Conservation (phyloP, 2,329 filamentous ascomycete genomes). For the Colletotrichum sp. region DNA sequence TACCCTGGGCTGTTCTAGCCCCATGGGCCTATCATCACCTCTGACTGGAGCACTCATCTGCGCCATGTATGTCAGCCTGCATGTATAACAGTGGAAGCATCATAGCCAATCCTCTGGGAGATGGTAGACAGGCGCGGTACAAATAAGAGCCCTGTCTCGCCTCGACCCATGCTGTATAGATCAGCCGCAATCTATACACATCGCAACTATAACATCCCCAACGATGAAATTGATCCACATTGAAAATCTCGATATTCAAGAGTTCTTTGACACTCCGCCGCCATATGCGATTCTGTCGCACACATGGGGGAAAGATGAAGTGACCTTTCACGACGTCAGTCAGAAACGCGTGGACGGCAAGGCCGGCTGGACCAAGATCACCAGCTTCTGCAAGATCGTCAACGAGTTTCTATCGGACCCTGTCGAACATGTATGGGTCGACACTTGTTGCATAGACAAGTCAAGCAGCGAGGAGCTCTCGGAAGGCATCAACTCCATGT, state of each 20-base stretch:
- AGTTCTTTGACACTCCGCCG: neutral
- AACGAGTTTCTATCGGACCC: rapidly evolving
- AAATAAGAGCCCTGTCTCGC: no score
- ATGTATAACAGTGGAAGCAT: rapidly evolving
- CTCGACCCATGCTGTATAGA: no score
- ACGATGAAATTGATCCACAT: neutral
- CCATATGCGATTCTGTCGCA: neutral
- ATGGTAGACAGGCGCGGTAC: rapidly evolving
- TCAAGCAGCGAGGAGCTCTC: conserved; percentile 8
- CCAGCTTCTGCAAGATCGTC: neutral
- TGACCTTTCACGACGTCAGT: neutral
- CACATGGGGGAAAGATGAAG: neutral
- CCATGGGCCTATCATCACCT: no score
- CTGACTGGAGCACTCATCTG: no score
- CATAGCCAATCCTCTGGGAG: no score
- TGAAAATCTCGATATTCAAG: neutral
- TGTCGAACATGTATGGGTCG: conserved; percentile 12
- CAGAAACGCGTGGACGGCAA: rapidly evolving
- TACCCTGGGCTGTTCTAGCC: no score
- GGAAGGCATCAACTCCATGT: conserved; percentile 20
- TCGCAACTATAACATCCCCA: rapidly evolving
- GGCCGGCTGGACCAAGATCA: neutral
- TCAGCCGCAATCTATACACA: neutral
- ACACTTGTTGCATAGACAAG: conserved; percentile 23
- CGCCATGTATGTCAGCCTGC: no score